Base-by-base conservation (phyloP, 169 alveolate genomes). In the Plasmodium berghei region DNA sequence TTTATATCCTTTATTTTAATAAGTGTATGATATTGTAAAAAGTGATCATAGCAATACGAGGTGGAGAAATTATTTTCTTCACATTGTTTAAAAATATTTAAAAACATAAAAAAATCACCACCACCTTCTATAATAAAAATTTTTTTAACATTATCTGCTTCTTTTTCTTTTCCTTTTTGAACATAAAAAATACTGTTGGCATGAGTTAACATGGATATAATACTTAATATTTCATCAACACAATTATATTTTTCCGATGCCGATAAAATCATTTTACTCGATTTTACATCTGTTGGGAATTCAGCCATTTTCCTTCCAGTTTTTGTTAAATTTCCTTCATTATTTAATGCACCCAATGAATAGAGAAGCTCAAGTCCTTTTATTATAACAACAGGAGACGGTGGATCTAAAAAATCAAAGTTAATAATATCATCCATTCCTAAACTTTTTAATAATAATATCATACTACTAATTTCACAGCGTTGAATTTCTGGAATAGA, bases 361-460 rank as follows among this genome's bases (percentile, higher is more conserved):
- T 99, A 98, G 20, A 99, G 95, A 59, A 96, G 97, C 88, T 99
- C 99, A 56, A 98, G 93, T 20, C 99, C 99, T 89, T 98, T 96
- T 46, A 98, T 97, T 40, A 98, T 92, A 28, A 99, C 96, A 87
- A 98, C 99, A 2, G 99, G 99, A 26, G 99, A 98, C 1, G 99
- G 99, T 52, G 99, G 99, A 87, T 99, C 99, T 99, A 99, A 97
- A 95, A 98, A 99, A 95, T 99, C 99, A 93, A 99, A 99, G 92
- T 99, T 97, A 26, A 99, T 97, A 52, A 99, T 92, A 94, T 99
- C 99, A 87, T 99, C 99, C 72, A 99, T 98, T 0, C 99, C 99
- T 75, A 93, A 86, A 54, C 96, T 92, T 83, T 96, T 95, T 61
- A 97, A 87, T 52, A 95, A 73, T 74, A 97, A 75, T 24, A 98